Conservation (phyloP, 106 monocot genomes). For the Acorus gramineus region DNA sequence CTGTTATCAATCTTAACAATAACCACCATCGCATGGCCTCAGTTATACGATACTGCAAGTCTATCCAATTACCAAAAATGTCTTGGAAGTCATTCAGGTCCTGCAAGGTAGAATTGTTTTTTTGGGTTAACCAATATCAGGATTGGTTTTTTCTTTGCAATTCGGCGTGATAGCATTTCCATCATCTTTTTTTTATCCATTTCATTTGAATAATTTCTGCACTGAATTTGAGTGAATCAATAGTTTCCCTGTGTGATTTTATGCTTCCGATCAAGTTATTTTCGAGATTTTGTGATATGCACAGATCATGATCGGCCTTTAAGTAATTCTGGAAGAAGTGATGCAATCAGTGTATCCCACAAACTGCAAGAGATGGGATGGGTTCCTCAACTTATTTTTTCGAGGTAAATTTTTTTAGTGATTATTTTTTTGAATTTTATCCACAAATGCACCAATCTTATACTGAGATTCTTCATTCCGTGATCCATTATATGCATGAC, state of each 20-base stretch:
- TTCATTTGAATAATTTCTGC: not conserved
- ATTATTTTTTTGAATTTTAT: too few relatives aligned
- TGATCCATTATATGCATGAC: too few relatives aligned
- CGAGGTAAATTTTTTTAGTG: not conserved
- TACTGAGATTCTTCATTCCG: too few relatives aligned
- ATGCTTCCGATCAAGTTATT: not conserved
- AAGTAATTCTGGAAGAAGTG: conserved; percentile 51
- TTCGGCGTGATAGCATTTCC: not conserved
- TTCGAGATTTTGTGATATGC: too few relatives aligned
- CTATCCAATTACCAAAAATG: too few relatives aligned
- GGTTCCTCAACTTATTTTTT: conserved; percentile 19
- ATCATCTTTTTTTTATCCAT: not conserved
- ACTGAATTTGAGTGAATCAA: not conserved
- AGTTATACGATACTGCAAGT: too few relatives aligned
- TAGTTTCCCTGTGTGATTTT: not conserved
- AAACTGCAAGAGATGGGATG: conserved; percentile 88
- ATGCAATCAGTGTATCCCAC: conserved; percentile 41
- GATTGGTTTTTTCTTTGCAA: not conserved
- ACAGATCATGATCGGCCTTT: conserved; percentile 84
- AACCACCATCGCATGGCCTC: too few relatives aligned
- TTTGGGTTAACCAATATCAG: not conserved
- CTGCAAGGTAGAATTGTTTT: not conserved
- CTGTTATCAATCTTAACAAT: too few relatives aligned
- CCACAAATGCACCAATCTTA: too few relatives aligned
- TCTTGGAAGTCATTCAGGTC: too few relatives aligned